phyloP scores from a whole-genome alignment of 208 protist species.

The Wallacemonas rigidus region DNA sequence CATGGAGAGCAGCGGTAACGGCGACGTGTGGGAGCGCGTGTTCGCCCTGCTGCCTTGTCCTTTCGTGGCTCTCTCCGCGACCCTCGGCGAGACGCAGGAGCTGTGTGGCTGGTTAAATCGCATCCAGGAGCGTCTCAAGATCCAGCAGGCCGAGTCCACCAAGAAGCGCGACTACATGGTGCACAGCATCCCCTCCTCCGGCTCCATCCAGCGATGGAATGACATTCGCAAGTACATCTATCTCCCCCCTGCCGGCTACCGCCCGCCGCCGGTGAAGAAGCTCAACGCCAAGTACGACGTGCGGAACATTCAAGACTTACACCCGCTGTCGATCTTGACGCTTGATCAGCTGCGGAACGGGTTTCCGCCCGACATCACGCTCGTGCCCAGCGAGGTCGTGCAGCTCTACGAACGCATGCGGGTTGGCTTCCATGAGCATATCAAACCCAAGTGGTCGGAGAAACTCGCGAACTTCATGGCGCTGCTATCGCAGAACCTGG shows the following conservation, averaged over 20 bases:
- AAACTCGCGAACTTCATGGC: slow-evolving; percentile 43
- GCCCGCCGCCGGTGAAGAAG: slow-evolving; percentile 58
- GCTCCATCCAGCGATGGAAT: slow-evolving; percentile 89
- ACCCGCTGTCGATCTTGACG: slow-evolving; percentile 88
- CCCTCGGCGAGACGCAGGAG: slow-evolving; percentile 91
- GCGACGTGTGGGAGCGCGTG: slow-evolving; percentile 94
- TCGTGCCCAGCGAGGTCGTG: slow-evolving; percentile 89
- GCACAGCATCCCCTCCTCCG: slow-evolving; percentile 67
- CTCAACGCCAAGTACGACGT: slow-evolving; percentile 63
- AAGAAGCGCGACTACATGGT: slow-evolving; percentile 72
- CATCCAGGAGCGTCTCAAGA: slow-evolving; percentile 67
- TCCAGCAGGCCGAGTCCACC: slow-evolving; percentile 29
- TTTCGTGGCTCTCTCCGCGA: slow-evolving; percentile 96
- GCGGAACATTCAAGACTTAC: slow-evolving; percentile 76
- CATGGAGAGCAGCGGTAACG: slow-evolving; percentile 90
- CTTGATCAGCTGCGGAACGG: slow-evolving; percentile 74
- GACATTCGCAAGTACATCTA: slow-evolving; percentile 93
- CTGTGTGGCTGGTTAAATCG: slow-evolving; percentile 92
- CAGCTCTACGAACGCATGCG: slow-evolving; percentile 81
- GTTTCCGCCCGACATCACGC: slow-evolving; percentile 88
- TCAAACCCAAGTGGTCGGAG: slow-evolving; percentile 46
- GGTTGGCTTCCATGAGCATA: slow-evolving; percentile 38
- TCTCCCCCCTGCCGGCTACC: slow-evolving; percentile 59
- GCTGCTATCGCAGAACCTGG: slow-evolving; percentile 42
- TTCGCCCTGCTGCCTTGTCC: slow-evolving; percentile 89